phyloP scores from a whole-genome alignment of 768 basidiomycete species.

The Chalciporus sphaerocephalus region DNA sequence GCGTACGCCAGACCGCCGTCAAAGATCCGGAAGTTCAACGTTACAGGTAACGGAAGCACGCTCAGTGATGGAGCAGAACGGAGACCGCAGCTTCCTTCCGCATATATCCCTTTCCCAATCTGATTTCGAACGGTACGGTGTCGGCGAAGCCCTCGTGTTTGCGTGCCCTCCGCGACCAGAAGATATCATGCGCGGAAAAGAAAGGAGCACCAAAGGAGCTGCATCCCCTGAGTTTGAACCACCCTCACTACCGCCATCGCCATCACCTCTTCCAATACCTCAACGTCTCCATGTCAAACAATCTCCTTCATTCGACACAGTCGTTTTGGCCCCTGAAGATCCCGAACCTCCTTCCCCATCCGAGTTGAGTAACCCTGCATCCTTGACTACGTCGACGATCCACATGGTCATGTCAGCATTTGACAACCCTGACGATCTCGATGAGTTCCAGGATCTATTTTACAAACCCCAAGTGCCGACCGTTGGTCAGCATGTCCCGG shows the following conservation, averaged over 20 bases:
- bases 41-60: neutral
- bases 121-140: slow-evolving; percentile 48
- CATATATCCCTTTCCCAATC: slow-evolving; percentile 27
- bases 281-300: neutral
- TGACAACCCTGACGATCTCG: slow-evolving; percentile 60
- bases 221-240: neutral
- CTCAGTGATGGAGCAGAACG: neutral
- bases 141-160: slow-evolving; percentile 60
- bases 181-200: neutral
- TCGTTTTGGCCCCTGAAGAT: slow-evolving; percentile 38
- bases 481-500: neutral
- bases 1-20: neutral
- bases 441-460: slow-evolving; percentile 72
- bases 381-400: slow-evolving; percentile 37
- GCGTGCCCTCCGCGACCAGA: slow-evolving; percentile 24
- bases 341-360: slow-evolving; percentile 2
- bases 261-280: neutral
- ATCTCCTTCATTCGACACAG: neutral
- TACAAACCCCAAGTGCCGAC: slow-evolving; percentile 42
- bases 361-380: slow-evolving; percentile 8
- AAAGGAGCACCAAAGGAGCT: neutral
- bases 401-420: slow-evolving; percentile 41
- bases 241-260: neutral
- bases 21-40: neutral
- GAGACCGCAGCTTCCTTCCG: slow-evolving; percentile 1